phyloP scores from a whole-genome alignment of 805 yeast species.

The Candida nitratophila region DNA sequence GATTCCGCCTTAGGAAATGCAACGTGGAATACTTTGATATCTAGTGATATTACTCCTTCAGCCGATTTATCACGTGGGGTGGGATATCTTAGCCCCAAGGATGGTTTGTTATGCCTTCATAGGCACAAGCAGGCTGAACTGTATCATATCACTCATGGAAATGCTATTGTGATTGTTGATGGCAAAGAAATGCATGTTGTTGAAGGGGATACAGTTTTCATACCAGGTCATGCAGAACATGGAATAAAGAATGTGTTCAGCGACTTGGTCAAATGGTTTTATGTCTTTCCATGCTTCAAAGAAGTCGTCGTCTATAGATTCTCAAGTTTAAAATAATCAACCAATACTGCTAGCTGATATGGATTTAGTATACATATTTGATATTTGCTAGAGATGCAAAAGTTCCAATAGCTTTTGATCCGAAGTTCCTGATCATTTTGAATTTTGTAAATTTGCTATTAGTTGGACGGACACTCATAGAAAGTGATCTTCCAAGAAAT shows the following conservation, averaged over 20 bases:
- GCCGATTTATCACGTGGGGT: not conserved
- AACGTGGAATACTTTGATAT: constrained; percentile 1
- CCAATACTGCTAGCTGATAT: too few relatives aligned
- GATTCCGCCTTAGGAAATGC: not conserved
- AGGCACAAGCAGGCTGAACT: constrained; percentile 1
- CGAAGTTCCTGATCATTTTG: too few relatives aligned
- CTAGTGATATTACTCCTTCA: not conserved
- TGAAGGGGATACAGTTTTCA: not conserved
- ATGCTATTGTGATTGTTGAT: not conserved
- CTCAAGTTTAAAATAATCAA: not conserved
- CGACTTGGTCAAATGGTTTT: constrained; percentile 1
- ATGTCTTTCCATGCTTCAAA: constrained; percentile 1
- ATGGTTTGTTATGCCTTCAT: constrained; percentile 1
- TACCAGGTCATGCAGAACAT: constrained; percentile 1
- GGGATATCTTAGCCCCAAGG: not conserved
- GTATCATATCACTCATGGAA: constrained; percentile 1
- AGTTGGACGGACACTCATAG: too few relatives aligned
- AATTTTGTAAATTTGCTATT: too few relatives aligned
- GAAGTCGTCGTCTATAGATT: constrained; percentile 1
- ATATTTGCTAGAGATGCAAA: too few relatives aligned
- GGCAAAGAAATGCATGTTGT: not conserved
- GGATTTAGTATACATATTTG: too few relatives aligned
- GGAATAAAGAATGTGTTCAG: not conserved
- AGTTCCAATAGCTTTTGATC: too few relatives aligned
- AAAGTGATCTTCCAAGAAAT: too few relatives aligned